phyloP scores from a whole-genome alignment of 2,329 filamentous ascomycete genomes.

The Calonectria hawksworthii region DNA sequence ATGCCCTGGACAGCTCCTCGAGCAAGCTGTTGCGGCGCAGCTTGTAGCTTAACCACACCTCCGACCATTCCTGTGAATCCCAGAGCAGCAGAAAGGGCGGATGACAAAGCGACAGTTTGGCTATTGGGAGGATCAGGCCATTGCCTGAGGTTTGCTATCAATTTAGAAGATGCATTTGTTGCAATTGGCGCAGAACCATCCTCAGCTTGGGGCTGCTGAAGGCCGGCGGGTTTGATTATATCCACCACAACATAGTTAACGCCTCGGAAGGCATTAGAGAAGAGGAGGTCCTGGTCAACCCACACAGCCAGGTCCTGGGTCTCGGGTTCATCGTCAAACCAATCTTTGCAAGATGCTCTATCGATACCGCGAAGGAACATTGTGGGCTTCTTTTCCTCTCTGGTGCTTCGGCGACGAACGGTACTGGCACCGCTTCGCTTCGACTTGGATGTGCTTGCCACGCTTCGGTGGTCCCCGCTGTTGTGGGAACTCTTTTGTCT shows the following conservation, averaged over 20 bases:
- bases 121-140: constrained; percentile 93
- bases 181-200: constrained; percentile 72
- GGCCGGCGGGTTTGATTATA: constrained; percentile 85
- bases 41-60: constrained; percentile 88
- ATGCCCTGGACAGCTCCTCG: constrained; percentile 75
- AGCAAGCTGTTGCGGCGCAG: constrained; percentile 80
- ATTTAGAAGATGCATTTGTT: constrained; percentile 60
- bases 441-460: constrained; percentile 82
- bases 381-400: constrained; percentile 76
- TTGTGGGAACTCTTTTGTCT: constrained; percentile 77
- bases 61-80: constrained; percentile 82
- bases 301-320: constrained; percentile 79
- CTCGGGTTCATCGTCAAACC: constrained; percentile 79
- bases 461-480: constrained; percentile 83
- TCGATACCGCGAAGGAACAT: constrained; percentile 88
- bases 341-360: constrained; percentile 76
- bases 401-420: constrained; percentile 66
- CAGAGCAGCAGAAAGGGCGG: constrained; percentile 80
- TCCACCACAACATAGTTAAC: constrained; percentile 85
- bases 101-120: constrained; percentile 84
- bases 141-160: constrained; percentile 80
- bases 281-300: constrained; percentile 84
- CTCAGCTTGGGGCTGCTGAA: constrained; percentile 79
- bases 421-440: constrained; percentile 85
- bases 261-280: constrained; percentile 80